A percentile compares a stretch with the other conserved stretches of the same genome.
phyloP scores from a whole-genome alignment of 2,329 filamentous ascomycete genomes.

The Juglanconis sp. region DNA sequence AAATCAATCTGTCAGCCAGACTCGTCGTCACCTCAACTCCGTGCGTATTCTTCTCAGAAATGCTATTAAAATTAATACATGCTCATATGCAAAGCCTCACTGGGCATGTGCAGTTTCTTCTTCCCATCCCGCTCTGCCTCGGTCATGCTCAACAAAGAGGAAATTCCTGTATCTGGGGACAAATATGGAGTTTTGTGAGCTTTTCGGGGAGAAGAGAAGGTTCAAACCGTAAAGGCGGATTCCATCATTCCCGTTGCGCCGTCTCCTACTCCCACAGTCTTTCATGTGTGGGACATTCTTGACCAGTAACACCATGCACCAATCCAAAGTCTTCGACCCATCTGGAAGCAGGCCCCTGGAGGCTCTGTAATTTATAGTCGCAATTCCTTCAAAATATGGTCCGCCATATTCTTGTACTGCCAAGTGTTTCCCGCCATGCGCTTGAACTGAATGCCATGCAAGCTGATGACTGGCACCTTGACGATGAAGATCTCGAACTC shows the following conservation, averaged over 20 bases:
- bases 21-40: background rate
- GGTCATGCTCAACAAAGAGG: background rate
- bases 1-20: background rate
- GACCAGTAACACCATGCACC: background rate
- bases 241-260: slow-evolving; percentile 5
- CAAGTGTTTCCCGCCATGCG: slow-evolving; percentile 92
- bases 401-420: slow-evolving; percentile 98
- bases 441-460: slow-evolving; percentile 98
- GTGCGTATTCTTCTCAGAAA: background rate
- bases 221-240: background rate
- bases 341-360: background rate
- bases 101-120: slow-evolving; percentile 1
- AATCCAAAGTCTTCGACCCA: background rate
- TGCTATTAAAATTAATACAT: slow-evolving; percentile 17
- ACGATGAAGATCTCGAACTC: slow-evolving; percentile 97
- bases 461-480: slow-evolving; percentile 86
- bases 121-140: background rate
- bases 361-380: slow-evolving; percentile 57
- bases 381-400: slow-evolving; percentile 86
- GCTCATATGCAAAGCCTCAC: slow-evolving; percentile 11
- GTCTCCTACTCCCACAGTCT: background rate
- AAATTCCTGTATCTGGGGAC: background rate
- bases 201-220: background rate
- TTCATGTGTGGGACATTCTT: background rate
- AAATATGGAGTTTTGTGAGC: background rate